A percentile compares a stretch with the other conserved stretches of the same genome.
Evolutionary conservation across 208 protist genomes (phyloP).

Genomic region (Borovskyia barvae): DNA sequence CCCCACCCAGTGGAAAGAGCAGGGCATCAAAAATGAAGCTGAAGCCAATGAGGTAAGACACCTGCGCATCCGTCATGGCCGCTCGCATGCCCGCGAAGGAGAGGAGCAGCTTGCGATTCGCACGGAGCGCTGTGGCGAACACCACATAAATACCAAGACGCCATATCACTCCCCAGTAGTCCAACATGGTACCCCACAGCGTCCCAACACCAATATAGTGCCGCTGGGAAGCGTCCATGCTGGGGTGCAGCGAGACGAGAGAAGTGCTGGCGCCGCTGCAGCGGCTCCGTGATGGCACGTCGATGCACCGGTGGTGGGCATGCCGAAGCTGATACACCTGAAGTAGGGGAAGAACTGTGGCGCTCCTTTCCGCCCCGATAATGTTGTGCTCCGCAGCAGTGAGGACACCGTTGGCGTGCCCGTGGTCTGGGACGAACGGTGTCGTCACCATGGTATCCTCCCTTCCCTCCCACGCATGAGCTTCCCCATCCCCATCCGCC

Average conservation of each 20-base stretch:
- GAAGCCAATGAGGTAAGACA: slow-evolving; percentile 71
- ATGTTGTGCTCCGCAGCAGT: no score
- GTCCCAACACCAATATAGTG: slow-evolving; percentile 26
- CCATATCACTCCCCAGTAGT: slow-evolving; percentile 68
- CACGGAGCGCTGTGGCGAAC: slow-evolving; percentile 57
- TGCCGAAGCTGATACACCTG: not conserved
- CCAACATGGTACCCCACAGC: slow-evolving; percentile 47
- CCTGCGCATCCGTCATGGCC: slow-evolving; percentile 53
- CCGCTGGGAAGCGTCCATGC: slow-evolving; percentile 6
- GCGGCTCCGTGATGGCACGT: not conserved
- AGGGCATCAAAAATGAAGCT: slow-evolving; percentile 69
- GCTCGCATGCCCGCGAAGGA: slow-evolving; percentile 64
- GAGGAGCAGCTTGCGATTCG: slow-evolving; percentile 82
- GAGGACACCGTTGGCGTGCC: not conserved
- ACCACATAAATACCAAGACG: slow-evolving; percentile 78
- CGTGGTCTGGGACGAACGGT: not conserved
- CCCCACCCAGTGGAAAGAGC: slow-evolving; percentile 80
- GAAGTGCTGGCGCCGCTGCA: not conserved
- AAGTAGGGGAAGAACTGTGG: not conserved
- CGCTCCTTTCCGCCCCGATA: slow-evolving; percentile 12
- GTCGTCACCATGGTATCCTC: not conserved
- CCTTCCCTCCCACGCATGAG: not conserved
- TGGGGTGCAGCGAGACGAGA: slow-evolving; percentile 15
- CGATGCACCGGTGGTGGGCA: not conserved
- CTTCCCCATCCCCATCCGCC: slow-evolving; percentile 4